Conservation (phyloP, 1,284 basidiomycete species). For the Cryptococcus sp. region DNA sequence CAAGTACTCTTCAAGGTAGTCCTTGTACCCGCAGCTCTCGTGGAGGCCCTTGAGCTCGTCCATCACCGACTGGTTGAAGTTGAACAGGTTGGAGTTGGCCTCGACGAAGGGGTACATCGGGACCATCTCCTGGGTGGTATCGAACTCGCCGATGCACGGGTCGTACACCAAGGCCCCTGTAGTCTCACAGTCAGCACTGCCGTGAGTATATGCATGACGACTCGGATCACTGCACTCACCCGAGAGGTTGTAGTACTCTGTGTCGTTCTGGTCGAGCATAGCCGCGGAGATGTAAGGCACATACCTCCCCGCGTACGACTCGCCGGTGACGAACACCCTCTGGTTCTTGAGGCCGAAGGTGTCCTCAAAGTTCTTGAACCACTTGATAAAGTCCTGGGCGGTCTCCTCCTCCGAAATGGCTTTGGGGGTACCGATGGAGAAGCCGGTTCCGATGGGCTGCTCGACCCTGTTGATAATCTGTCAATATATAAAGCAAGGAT, state of each 20-base stretch:
- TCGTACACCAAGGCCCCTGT: constrained; percentile 33
- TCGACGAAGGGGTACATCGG: constrained; percentile 51
- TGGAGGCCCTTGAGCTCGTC: constrained; percentile 58
- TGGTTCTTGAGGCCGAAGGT: constrained; percentile 23
- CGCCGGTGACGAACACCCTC: constrained; percentile 36
- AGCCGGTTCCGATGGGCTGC: constrained; percentile 79
- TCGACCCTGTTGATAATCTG: constrained; percentile 42
- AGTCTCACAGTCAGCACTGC: neutral
- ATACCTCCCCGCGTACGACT: constrained; percentile 49
- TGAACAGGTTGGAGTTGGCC: constrained; percentile 19
- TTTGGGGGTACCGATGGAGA: constrained; percentile 67
- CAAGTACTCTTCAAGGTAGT: constrained; percentile 59
- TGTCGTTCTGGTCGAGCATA: constrained; percentile 26
- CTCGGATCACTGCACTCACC: constrained; percentile 7
- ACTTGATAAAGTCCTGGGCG: constrained; percentile 40
- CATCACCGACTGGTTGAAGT: constrained; percentile 57
- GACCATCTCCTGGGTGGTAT: constrained; percentile 62
- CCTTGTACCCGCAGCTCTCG: constrained; percentile 60
- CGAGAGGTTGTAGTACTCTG: constrained; percentile 23
- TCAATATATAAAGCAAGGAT: neutral
- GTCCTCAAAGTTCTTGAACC: constrained; percentile 23
- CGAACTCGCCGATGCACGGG: constrained; percentile 29
- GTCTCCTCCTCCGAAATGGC: constrained; percentile 51
- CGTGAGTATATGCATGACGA: neutral
- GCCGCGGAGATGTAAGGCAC: constrained; percentile 48